phyloP scores from a whole-genome alignment of 441 rosid genomes.

The Flueggea neowawraea region DNA sequence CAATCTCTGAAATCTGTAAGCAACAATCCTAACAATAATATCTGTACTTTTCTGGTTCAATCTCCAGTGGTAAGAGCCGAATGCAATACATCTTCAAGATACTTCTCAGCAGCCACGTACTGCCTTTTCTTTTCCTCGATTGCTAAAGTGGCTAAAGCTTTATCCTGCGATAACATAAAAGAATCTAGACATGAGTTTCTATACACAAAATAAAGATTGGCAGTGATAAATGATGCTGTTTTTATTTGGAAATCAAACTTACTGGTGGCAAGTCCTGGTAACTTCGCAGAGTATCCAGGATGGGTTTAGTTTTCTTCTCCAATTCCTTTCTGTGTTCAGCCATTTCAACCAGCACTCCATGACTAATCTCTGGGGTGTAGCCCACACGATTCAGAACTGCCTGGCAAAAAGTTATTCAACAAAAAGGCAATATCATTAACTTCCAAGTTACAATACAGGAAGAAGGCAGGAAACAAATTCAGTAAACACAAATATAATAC shows the following conservation, averaged over 20 bases:
- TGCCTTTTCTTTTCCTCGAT: slow-evolving; percentile 95
- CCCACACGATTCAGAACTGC: slow-evolving; percentile 85
- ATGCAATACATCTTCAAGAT: slow-evolving; percentile 87
- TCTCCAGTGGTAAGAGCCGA: slow-evolving; percentile 68
- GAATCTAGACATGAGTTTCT: not conserved
- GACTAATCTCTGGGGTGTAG: slow-evolving; percentile 83
- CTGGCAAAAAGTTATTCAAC: slow-evolving; percentile 30
- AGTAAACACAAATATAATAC: too few species aligned
- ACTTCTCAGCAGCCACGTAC: slow-evolving; percentile 89
- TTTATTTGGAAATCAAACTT: slow-evolving; percentile 13
- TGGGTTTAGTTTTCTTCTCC: slow-evolving; percentile 91
- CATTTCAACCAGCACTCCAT: slow-evolving; percentile 83
- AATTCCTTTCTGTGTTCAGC: slow-evolving; percentile 83
- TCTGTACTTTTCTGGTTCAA: slow-evolving; percentile 1
- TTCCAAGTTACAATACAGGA: not conserved
- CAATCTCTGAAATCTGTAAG: not conserved
- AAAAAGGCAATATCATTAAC: not conserved
- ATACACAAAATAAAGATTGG: not conserved
- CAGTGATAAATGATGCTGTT: not conserved
- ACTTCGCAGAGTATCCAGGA: slow-evolving; percentile 83
- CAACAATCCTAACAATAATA: not conserved
- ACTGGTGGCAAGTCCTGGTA: slow-evolving; percentile 98
- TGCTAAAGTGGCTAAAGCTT: slow-evolving; percentile 90
- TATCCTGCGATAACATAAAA: slow-evolving; percentile 49
- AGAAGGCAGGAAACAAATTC: too few species aligned